Evolutionary conservation across 2,329 filamentous ascomycete species (phyloP).

Genomic region (Colletotrichum theobromicola): DNA sequence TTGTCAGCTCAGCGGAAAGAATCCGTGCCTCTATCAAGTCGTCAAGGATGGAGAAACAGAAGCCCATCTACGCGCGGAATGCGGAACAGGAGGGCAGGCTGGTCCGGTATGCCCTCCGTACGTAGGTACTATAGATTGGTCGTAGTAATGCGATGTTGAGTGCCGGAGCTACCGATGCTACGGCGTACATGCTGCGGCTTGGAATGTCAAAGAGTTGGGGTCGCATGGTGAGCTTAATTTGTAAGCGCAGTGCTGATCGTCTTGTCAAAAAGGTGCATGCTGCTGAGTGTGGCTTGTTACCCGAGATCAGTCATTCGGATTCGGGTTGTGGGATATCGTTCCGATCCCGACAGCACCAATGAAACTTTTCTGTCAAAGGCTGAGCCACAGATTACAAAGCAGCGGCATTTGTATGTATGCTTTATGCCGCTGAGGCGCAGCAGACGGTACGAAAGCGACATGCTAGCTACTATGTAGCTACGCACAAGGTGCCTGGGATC

Average conservation of each 20-base stretch:
- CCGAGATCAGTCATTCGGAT: background rate
- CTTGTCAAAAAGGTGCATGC: background rate
- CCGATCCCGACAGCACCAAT: background rate
- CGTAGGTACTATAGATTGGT: too few species aligned
- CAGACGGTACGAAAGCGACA: too few species aligned
- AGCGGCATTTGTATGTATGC: background rate
- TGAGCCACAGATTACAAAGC: background rate
- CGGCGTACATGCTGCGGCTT: background rate
- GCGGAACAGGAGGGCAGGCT: background rate
- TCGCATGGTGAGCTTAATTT: background rate
- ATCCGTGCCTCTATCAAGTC: background rate
- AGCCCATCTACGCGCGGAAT: background rate
- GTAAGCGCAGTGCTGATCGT: background rate
- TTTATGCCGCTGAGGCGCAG: background rate
- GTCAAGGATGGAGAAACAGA: background rate
- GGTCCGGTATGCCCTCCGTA: background rate
- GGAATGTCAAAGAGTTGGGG: background rate
- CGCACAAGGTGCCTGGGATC: too few species aligned
- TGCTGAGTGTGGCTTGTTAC: background rate
- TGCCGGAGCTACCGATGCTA: constrained; percentile 12
- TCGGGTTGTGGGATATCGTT: background rate
- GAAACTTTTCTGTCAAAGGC: background rate
- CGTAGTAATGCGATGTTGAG: background rate
- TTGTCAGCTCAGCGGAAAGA: background rate
- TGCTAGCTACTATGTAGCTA: too few species aligned